Base-by-base conservation (phyloP, 176 grass and related monocot genomes). In the Rhynchospora breviuscula region DNA sequence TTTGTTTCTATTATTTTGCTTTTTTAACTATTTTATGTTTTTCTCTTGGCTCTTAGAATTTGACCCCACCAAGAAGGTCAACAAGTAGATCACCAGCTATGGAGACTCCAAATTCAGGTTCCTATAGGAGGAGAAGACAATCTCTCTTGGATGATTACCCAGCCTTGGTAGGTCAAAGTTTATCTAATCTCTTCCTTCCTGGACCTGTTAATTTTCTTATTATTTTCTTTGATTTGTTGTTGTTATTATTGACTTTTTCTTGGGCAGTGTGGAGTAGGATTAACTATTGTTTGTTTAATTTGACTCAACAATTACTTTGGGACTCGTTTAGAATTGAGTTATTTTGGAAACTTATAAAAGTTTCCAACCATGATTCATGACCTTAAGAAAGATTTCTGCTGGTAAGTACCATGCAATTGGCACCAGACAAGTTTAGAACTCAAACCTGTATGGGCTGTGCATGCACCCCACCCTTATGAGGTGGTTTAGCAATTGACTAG, bases 111-210 rank as follows among this genome's bases (percentile, higher is more conserved):
- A 87, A 81, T 84, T 83, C 8, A 10, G 71, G 74, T 69, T 91
- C 92, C 65, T 88, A 81, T 44, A 99, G 94, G 83, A 95, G 88
- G 68, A 80, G 91, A 25, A 89, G 92, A 7, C 96, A 93, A 86
- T 91, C 93, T 10, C 51, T 91, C 17, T 90, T 99, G 89, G 96
- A 99, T 8, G 96, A 99, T 33, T 93, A 92, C 19, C 70, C 87
- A 57, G 77, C 89, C 65, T 86, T 89, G 79, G 94, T 97, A 89
- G 74, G 90, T 46, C 48, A 26, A 54, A 51, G 21, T 17, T 40
- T 76, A 52, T 76, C 47, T 14, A 25, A 11, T 47, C 15, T 70
- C 17, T 47, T 74, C 19, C 69, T 25, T 74, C 8, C 6, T 44
- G 1, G 2, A 19, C 40, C 3, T 10, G 40, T 18, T 44, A 2